Evolutionary conservation across 768 basidiomycete genomes (phyloP).

Genomic region (Termitomyces sp.): DNA sequence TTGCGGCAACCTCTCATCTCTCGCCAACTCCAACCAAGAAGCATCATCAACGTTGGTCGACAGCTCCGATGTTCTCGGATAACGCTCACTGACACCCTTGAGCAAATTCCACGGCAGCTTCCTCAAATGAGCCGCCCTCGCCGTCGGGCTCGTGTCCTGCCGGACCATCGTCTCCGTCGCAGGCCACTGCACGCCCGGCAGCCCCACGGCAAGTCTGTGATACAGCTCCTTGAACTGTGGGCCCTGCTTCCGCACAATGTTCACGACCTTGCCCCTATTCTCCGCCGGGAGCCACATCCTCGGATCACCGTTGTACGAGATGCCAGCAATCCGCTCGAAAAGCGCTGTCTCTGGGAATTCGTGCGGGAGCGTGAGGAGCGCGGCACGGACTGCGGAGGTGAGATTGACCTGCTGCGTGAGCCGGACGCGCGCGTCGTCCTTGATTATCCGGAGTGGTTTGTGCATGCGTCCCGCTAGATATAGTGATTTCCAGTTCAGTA

Average conservation of each 20-base stretch:
- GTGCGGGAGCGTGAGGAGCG: slow-evolving; percentile 82
- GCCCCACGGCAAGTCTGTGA: slow-evolving; percentile 68
- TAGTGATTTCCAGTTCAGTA: slow-evolving; percentile 89
- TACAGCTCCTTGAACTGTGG: slow-evolving; percentile 88
- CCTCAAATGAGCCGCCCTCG: slow-evolving; percentile 68
- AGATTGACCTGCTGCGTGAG: slow-evolving; percentile 94
- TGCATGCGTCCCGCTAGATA: slow-evolving; percentile 97
- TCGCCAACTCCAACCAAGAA: slow-evolving; percentile 73
- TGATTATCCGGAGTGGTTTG: slow-evolving; percentile 92
- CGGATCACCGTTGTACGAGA: slow-evolving; percentile 88
- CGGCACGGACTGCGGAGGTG: slow-evolving; percentile 84
- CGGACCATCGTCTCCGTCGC: slow-evolving; percentile 46
- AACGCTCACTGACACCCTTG: slow-evolving; percentile 49
- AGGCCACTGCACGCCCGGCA: slow-evolving; percentile 81
- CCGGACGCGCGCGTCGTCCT: slow-evolving; percentile 88
- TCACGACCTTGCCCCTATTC: slow-evolving; percentile 90
- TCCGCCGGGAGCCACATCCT: slow-evolving; percentile 94
- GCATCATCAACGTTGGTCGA: slow-evolving; percentile 64
- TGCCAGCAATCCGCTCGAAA: slow-evolving; percentile 80
- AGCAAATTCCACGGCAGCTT: slow-evolving; percentile 76
- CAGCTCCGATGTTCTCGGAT: slow-evolving; percentile 32
- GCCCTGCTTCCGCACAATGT: slow-evolving; percentile 83
- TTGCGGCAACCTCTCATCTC: slow-evolving; percentile 51
- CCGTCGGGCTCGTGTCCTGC: slow-evolving; percentile 72
- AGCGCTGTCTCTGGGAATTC: slow-evolving; percentile 79